Evolutionary conservation across 2,329 filamentous ascomycete genomes (phyloP).

Genomic region (Apiospora rasikravindrae): DNA sequence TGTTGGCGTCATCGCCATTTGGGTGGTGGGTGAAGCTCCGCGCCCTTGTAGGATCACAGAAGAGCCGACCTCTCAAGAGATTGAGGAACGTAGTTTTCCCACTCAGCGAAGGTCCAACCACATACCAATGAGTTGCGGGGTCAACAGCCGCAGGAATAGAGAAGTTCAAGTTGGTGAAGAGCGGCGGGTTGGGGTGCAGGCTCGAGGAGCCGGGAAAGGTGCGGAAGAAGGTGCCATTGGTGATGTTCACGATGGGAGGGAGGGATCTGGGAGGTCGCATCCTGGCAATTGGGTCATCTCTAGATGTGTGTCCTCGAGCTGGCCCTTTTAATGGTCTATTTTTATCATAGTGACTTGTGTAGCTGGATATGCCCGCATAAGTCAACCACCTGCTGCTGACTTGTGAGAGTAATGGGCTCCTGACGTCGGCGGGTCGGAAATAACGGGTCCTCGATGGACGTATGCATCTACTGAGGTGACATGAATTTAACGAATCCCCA

Average conservation of each 20-base stretch:
- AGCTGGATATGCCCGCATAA: not conserved
- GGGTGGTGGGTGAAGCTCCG: slow-evolving; percentile 81
- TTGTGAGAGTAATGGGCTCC: not conserved
- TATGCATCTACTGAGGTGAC: not conserved
- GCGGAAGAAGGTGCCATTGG: slow-evolving; percentile 83
- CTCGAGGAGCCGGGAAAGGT: slow-evolving; percentile 66
- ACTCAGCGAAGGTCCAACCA: slow-evolving; percentile 79
- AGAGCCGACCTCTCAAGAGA: slow-evolving; percentile 74
- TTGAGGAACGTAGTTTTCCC: slow-evolving; percentile 86
- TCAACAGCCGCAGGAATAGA: slow-evolving; percentile 64
- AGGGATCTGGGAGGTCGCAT: slow-evolving; percentile 45
- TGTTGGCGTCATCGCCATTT: slow-evolving; percentile 57
- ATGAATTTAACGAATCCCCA: not conserved
- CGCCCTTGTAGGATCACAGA: slow-evolving; percentile 76
- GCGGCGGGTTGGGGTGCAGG: slow-evolving; percentile 65
- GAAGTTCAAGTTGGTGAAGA: slow-evolving; percentile 77
- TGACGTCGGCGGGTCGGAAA: not conserved
- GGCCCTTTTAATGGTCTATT: not conserved
- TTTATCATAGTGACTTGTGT: not conserved
- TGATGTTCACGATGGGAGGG: slow-evolving; percentile 71
- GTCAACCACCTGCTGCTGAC: not conserved
- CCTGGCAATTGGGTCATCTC: slow-evolving; percentile 34
- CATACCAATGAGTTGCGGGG: slow-evolving; percentile 73
- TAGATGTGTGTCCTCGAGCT: not conserved
- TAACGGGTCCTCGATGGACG: not conserved